phyloP scores from a whole-genome alignment of 176 grass and related monocot genomes.

The Oryza australiensis region DNA sequence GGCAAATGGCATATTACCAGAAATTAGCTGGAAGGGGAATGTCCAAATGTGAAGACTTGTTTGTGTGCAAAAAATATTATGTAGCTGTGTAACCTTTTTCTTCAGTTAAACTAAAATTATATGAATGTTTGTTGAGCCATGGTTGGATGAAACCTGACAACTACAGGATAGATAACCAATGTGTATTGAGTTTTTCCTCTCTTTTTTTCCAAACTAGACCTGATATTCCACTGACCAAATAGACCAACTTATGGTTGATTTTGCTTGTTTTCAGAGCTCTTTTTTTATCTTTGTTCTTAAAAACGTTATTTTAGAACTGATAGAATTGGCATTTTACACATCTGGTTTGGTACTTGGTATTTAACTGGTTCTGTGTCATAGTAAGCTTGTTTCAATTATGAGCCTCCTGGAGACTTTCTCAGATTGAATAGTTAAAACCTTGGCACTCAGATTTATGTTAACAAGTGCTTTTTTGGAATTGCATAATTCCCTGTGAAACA shows the following conservation, averaged over 20 bases:
- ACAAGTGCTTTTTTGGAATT: not conserved
- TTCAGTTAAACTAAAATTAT: too few relatives aligned
- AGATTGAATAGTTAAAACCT: not conserved
- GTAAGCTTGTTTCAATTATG: not conserved
- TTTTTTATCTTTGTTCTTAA: too few relatives aligned
- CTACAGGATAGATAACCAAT: too few relatives aligned
- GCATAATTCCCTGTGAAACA: not conserved
- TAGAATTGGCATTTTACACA: not conserved
- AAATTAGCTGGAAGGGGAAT: not conserved
- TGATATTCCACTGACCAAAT: too few relatives aligned
- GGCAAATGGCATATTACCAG: not conserved
- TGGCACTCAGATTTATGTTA: not conserved
- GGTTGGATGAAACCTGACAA: too few relatives aligned
- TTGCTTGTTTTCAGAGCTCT: too few relatives aligned
- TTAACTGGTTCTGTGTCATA: not conserved
- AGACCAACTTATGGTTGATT: too few relatives aligned
- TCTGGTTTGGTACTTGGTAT: too few relatives aligned
- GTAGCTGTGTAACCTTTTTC: too few relatives aligned
- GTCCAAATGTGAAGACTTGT: not conserved
- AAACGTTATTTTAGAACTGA: not conserved
- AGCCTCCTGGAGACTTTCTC: not conserved
- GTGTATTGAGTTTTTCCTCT: too few relatives aligned
- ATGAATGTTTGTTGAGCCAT: too few relatives aligned
- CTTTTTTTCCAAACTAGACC: too few relatives aligned
- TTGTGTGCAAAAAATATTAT: not conserved